Percentiles rank a stretch among this genome's conserved stretches.
Evolutionary conservation across 1,139 yeast genomes (phyloP).

Genomic region (Suzukiozyma palmioleophila): DNA sequence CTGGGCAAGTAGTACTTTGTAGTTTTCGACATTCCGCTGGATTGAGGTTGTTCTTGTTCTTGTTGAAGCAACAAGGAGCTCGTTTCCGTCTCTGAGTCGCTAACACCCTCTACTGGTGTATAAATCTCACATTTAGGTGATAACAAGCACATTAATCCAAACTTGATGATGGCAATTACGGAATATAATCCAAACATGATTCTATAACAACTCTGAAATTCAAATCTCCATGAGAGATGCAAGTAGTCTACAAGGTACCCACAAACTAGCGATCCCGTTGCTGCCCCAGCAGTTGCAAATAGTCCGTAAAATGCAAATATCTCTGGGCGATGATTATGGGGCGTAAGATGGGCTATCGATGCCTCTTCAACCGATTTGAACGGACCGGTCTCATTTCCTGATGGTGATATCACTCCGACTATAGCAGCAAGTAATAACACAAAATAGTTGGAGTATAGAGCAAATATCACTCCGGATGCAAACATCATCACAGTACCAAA

Average conservation of each 20-base stretch:
- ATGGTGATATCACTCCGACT: conserved; percentile 71
- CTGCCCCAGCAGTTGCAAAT: conserved; percentile 69
- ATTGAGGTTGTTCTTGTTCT: conserved; percentile 7
- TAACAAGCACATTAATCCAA: conserved; percentile 49
- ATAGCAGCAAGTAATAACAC: conserved; percentile 57
- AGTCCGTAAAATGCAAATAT: conserved; percentile 70
- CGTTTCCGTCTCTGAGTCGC: conserved; percentile 8
- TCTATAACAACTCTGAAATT: conserved; percentile 46
- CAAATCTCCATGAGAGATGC: conserved; percentile 26
- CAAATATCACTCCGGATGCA: conserved; percentile 62
- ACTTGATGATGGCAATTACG: conserved; percentile 50
- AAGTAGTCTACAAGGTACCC: conserved; percentile 55
- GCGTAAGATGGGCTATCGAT: conserved; percentile 75
- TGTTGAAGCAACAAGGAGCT: neutral
- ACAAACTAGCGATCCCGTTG: conserved; percentile 64
- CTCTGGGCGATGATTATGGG: conserved; percentile 62
- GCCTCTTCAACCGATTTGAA: conserved; percentile 88
- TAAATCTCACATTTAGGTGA: conserved; percentile 51
- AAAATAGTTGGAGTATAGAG: conserved; percentile 42
- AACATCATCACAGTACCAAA: conserved; percentile 71
- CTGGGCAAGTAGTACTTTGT: conserved; percentile 34
- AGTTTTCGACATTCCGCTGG: conserved; percentile 23
- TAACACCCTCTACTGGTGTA: conserved; percentile 6
- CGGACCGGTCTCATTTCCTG: conserved; percentile 93
- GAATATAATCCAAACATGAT: conserved; percentile 57